A percentile compares a stretch with the other conserved stretches of the same genome.
Evolutionary conservation across 768 basidiomycete genomes (phyloP).

Genomic region (Mrakia gelida): DNA sequence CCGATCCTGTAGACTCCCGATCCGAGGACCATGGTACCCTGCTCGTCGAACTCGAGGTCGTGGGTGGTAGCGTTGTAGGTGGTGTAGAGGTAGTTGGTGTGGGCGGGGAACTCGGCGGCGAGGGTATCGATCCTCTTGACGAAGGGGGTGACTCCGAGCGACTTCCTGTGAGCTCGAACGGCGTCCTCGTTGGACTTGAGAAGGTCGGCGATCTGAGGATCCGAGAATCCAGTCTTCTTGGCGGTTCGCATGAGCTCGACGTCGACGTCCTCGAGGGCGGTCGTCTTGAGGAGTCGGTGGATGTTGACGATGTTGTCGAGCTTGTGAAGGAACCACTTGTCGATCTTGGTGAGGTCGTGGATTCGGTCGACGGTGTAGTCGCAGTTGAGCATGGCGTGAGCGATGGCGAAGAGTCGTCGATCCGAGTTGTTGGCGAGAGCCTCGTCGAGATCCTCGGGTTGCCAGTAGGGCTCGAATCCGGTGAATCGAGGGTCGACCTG

Average conservation of each 20-base stretch:
- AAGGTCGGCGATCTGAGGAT: conserved; percentile 82
- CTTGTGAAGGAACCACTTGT: conserved; percentile 99
- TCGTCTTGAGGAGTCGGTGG: conserved; percentile 65
- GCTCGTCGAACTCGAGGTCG: conserved; percentile 90
- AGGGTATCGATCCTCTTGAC: conserved; percentile 99
- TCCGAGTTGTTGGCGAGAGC: conserved; percentile 83
- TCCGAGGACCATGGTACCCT: conserved; percentile 98
- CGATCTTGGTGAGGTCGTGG: conserved; percentile 94
- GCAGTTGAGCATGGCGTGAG: conserved; percentile 94
- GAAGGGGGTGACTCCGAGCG: conserved; percentile 83
- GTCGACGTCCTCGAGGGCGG: conserved; percentile 64
- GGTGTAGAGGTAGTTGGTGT: conserved; percentile 98
- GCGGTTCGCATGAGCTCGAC: conserved; percentile 75
- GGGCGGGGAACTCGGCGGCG: conserved; percentile 96
- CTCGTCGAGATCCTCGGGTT: conserved; percentile 75
- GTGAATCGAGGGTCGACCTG: conserved; percentile 95
- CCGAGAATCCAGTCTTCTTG: conserved; percentile 94
- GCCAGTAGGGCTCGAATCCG: conserved; percentile 92
- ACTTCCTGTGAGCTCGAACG: conserved; percentile 81
- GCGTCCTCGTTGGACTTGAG: conserved; percentile 65
- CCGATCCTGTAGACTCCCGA: conserved; percentile 98
- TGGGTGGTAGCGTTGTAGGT: conserved; percentile 97
- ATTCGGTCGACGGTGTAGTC: conserved; percentile 82
- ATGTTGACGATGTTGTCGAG: conserved; percentile 97
- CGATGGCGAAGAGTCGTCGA: conserved; percentile 92